phyloP scores from a whole-genome alignment of 257 asterid species.

The Solanum rostratum region DNA sequence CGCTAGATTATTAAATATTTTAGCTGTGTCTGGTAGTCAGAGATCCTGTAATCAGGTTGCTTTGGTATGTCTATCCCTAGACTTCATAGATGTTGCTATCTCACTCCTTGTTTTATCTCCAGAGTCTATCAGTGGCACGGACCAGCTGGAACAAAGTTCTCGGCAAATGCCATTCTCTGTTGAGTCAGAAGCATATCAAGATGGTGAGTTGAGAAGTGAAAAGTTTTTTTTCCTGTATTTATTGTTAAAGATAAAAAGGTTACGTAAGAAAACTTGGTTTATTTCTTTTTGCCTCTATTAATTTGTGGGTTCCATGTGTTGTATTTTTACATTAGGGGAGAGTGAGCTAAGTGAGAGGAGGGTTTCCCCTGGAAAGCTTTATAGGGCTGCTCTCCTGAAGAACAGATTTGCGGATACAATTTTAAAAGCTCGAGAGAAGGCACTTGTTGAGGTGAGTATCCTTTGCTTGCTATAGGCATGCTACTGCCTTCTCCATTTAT shows the following conservation, averaged over 20 bases:
- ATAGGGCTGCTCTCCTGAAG: constrained; percentile 79
- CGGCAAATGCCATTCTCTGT: constrained; percentile 38
- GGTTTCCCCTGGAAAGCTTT: constrained; percentile 73
- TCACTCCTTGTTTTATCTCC: constrained; percentile 7
- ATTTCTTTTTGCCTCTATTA: not conserved
- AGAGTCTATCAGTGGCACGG: constrained; percentile 52
- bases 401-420: constrained; percentile 74
- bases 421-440: constrained; percentile 79
- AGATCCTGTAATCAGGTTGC: not conserved
- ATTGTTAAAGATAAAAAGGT: not conserved
- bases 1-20: not conserved
- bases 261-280: not conserved
- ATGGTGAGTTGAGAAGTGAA: constrained; percentile 39
- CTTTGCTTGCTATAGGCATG: not conserved
- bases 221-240: not conserved
- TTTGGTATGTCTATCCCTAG: not conserved
- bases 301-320: not conserved
- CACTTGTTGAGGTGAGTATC: constrained; percentile 50
- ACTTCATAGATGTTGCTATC: not conserved
- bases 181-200: constrained; percentile 49
- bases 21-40: not conserved
- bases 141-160: constrained; percentile 48
- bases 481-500: not conserved
- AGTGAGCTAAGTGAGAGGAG: constrained; percentile 39
- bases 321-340: constrained; percentile 33